A percentile compares a stretch with the other conserved stretches of the same genome.
phyloP scores from a whole-genome alignment of 1,284 basidiomycete genomes.

The Dichomitus squalens region DNA sequence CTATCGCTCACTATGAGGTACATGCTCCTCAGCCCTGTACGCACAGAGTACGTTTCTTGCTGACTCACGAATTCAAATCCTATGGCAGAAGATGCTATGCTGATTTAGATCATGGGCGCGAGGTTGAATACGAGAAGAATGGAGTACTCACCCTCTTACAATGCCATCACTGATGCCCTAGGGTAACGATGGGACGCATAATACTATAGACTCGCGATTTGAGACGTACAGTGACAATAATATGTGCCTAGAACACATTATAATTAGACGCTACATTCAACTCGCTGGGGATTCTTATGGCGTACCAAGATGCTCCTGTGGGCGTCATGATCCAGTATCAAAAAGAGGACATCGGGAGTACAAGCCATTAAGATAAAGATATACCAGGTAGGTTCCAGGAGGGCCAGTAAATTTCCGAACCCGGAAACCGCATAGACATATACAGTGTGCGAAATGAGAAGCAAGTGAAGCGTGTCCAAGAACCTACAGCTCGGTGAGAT shows the following conservation, averaged over 20 bases:
- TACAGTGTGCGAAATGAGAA: conserved; percentile 14
- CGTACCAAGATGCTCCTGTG: conserved; percentile 10
- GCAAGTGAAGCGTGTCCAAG: conserved; percentile 13
- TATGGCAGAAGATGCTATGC: conserved; percentile 16
- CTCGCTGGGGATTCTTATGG: background rate
- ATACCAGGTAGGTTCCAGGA: conserved; percentile 12
- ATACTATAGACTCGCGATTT: background rate
- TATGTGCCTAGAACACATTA: background rate
- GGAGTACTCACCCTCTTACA: conserved; percentile 4
- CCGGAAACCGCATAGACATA: conserved; percentile 9
- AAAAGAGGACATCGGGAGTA: too few species aligned
- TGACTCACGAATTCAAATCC: conserved; percentile 15
- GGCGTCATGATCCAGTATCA: too few species aligned
- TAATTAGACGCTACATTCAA: background rate
- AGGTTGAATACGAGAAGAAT: background rate
- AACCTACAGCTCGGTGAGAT: conserved; percentile 3
- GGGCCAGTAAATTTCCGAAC: background rate
- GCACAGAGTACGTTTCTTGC: background rate
- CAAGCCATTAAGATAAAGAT: too few species aligned
- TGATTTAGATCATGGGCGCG: background rate
- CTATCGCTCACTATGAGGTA: conserved; percentile 1
- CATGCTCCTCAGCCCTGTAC: background rate
- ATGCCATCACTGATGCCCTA: conserved; percentile 9
- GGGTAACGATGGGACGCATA: background rate
- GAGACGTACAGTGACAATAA: conserved; percentile 9